Base-by-base conservation (phyloP, 371 early-diverging fungal genomes). In the Mitosporidium daphniae region DNA sequence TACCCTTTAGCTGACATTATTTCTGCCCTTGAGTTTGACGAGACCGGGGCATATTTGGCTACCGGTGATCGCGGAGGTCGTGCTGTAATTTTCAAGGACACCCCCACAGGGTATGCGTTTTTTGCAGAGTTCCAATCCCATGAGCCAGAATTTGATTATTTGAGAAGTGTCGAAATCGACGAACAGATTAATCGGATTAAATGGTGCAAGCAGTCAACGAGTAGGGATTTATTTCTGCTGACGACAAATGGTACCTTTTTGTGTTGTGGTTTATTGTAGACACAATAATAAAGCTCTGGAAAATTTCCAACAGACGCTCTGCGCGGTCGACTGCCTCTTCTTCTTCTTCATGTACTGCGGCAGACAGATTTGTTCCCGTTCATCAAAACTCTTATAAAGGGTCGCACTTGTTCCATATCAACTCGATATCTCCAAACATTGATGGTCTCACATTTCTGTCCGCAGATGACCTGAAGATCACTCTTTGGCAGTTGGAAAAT, bases 101-200 rank as follows among this genome's bases (percentile, higher is more conserved):
- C 73, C 38, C 75, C 77, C 32, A 61, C 66, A 23, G 91, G 86
- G 43, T 91, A 86, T 59, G 72, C 72, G 48, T 86, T 91, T 40
- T 71, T 72, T 38, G 82, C 91, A 21, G 91, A 89, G 45, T 89
- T 89, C 38, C 89, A 89, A 42, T 84, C 84, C 27, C 94, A 94
- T 51, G 77, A 84, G 42, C 73, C 89, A 16, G 89, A 86, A 54
- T 93, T 97, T 39, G 98, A 97, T 48, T 91, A 89, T 44, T 57
- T 95, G 29, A 89, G 93, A 53, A 75, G 74, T 53, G 56, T 89
- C 43, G 93, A 91, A 42, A 89, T 95, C 30, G 78, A 86, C 42
- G 95, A 95, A 39, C 86, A 89, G 46, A 89, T 97, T 46, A 86
- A 86, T 47, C 72, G 84, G 40, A 86, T 97, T 39, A 69, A 78